Percentiles rank a stretch among this genome's conserved stretches.
Evolutionary conservation across 78 protist species (phyloP).

Genomic region (Dictyostelium firmibasis): DNA sequence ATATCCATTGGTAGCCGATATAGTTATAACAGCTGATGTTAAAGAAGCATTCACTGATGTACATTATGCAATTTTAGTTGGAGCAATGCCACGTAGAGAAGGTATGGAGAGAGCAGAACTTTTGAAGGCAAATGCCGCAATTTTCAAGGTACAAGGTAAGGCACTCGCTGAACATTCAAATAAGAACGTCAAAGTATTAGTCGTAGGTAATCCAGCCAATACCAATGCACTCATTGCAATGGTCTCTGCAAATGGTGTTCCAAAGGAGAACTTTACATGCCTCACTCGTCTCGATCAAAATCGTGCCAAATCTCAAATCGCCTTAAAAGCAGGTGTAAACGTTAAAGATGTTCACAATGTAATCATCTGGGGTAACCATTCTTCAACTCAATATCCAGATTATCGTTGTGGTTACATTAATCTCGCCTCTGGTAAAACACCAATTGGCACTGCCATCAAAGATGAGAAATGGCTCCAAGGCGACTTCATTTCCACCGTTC

Average conservation of each 20-base stretch:
- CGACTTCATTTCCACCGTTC: conserved; percentile 86
- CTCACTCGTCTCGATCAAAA: conserved; percentile 96
- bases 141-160: conserved; percentile 93
- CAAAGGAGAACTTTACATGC: conserved; percentile 91
- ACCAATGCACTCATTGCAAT: conserved; percentile 92
- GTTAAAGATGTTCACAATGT: conserved; percentile 81
- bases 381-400: conserved; percentile 85
- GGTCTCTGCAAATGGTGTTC: conserved; percentile 85
- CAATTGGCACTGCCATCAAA: conserved; percentile 40
- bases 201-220: conserved; percentile 99
- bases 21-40: conserved; percentile 69
- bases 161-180: conserved; percentile 84
- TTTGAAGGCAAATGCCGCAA: conserved; percentile 83
- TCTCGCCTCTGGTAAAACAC: conserved; percentile 31
- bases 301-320: conserved; percentile 86
- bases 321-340: conserved; percentile 34
- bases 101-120: conserved; percentile 97
- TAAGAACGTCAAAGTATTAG: conserved; percentile 83
- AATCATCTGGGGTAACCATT: conserved; percentile 97
- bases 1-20: conserved; percentile 40
- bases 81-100: conserved; percentile 95
- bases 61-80: conserved; percentile 90
- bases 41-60: conserved; percentile 72
- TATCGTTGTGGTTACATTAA: conserved; percentile 61
- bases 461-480: conserved; percentile 77